Base-by-base conservation (phyloP, 495 filamentous ascomycete genomes). In the Podospora appendiculata region DNA sequence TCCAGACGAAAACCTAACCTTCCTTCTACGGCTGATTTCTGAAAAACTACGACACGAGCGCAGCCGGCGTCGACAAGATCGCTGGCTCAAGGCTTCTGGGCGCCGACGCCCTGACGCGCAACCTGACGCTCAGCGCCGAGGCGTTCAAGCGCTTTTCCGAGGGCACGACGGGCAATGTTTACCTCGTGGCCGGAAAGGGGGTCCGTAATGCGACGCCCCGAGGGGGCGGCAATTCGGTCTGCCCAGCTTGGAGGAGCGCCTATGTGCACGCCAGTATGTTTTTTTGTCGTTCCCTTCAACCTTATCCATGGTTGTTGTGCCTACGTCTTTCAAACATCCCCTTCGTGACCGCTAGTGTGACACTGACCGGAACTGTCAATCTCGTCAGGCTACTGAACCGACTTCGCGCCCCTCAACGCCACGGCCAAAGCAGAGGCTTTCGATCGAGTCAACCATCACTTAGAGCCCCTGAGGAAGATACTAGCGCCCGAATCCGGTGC, bases 181-280 rank as follows among this genome's bases (percentile, higher is more conserved):
- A 52, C 42, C 53, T 71, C 9, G 61, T 75, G 1, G 58, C 63
- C 0, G 70, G 70, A 3, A 56, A 63, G 47, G 71, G 70, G 2
- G 63, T 68, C 3, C 58, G 54, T 12, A 41, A 70, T 12, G 69
- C 69, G 9, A 51, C 75, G 74, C 65, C 70, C 32, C 53, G 70
- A 34, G 71, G 70, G 2, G 66, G 66, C 4, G 59, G 69, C 25
- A 66, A 63, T 33, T 66, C 80, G 0, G 72, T 83, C 5, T 63
- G 74, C 14, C 81, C 81, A 9, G 76, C 75, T 4, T 84, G 81
- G 80, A 70, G 83, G 36, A 72, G 69, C 12, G 60, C 79, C 0
- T 57, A 80, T 36, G 71, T 79, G 40, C 70, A 71, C 35, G 45
- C 62, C 8, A 52, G 63, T 59, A 54, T 45, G 63, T 56, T 35